Evolutionary conservation across 352 stramenopile genomes (phyloP), one percentile per base, ranked within the genome.

Genomic region (Phytophthora megakarya): DNA sequence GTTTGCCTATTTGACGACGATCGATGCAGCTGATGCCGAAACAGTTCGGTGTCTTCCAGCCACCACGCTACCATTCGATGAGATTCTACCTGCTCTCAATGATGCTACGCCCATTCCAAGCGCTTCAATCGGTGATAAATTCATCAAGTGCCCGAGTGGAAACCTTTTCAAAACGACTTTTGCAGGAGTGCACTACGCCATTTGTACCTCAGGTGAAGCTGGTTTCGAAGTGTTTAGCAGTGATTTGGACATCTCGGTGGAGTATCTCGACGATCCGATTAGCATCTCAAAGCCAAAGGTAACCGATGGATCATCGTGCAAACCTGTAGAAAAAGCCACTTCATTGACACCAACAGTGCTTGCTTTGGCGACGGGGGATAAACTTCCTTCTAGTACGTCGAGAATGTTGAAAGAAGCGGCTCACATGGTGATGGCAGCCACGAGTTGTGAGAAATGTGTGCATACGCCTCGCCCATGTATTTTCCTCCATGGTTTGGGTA

Each of bases 31-130:
- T 25, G 18, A 42, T 9, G 7, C 16, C 5, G 32, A 63, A 33
- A 66, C 44, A 12, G 60, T 67, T 28, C 51, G 19, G n/a, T 78
- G 70, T 19, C 54, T 82, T 7, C 23, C 58, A 22, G 6, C 61
- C 12, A 61, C 48, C 25, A 55, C 46, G 3, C 19, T 77, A 1
- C 64, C 64, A 7, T 70, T 80, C 13, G 33, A 73, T 37, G 16
- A 50, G 38, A 77, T 81, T 50, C 13, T 78, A 19, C 51, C 46
- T 35, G 70, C 66, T 3, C 43, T 78, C 1, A 70, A 74, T 25
- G 30, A 23, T 7, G 59, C 51, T 5, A 56, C 44, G 2, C 46
- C 26, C 26, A 32, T 32, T 32, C 26, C 26, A 9, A 32, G 26
- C 9, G 26, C 26, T 4, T 32, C 26, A 9, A 32, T 32, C 4